Conservation (phyloP, 2,329 filamentous ascomycete species). For the Cryphonectria japonica region DNA sequence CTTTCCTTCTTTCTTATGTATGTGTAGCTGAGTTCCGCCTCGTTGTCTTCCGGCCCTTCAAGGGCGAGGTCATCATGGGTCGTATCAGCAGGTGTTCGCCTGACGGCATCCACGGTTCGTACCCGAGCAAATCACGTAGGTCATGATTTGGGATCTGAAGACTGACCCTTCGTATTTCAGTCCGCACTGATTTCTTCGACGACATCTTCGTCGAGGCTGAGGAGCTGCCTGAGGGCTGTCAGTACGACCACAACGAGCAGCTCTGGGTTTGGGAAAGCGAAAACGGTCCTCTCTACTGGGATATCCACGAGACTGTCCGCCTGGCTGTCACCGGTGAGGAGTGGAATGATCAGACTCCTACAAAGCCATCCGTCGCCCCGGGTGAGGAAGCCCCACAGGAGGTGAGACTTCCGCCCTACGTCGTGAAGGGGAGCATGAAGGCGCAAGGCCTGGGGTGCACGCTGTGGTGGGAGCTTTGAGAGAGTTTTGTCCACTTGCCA, state of each 20-base stretch:
- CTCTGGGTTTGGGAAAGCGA: conserved; percentile 86
- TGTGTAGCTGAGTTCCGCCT: conserved; percentile 83
- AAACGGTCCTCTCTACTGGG: conserved; percentile 74
- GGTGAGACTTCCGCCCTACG: conserved; percentile 68
- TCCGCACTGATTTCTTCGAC: conserved; percentile 90
- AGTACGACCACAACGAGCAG: conserved; percentile 75
- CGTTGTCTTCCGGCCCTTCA: conserved; percentile 93
- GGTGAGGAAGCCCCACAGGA: conserved; percentile 55
- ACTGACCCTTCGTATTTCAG: conserved; percentile 42
- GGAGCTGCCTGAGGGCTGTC: conserved; percentile 74
- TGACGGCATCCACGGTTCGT: conserved; percentile 70
- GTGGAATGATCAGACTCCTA: conserved; percentile 87
- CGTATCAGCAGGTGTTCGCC: conserved; percentile 77
- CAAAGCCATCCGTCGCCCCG: conserved; percentile 61
- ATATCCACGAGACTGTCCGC: conserved; percentile 85
- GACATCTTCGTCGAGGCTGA: conserved; percentile 82
- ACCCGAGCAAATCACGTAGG: no score
- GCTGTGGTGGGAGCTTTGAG: conserved; percentile 62
- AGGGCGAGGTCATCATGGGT: conserved; percentile 86
- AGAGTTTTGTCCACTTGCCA: conserved; percentile 21
- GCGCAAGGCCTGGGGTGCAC: conserved; percentile 64
- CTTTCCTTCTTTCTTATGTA: not conserved
- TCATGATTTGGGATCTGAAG: not conserved
- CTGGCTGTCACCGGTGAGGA: conserved; percentile 85
- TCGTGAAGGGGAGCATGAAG: conserved; percentile 68